Conservation (phyloP, 2,329 filamentous ascomycete genomes). For the Tothia fuscella region DNA sequence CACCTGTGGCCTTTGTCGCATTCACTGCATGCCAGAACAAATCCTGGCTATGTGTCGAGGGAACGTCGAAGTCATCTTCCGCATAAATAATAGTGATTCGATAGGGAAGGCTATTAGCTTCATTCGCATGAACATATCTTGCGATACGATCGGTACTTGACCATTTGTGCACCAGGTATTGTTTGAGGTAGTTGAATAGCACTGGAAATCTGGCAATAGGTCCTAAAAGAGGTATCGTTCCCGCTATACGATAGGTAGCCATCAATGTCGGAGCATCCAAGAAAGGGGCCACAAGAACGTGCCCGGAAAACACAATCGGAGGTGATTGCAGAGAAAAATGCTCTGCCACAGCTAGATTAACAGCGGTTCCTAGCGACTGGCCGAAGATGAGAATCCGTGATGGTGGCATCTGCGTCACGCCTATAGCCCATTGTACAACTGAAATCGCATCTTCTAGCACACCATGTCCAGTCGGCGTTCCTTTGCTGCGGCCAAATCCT, state of each 20-base stretch:
- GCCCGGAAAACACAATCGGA: conserved; percentile 52
- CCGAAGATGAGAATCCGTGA: conserved; percentile 69
- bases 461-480: conserved; percentile 67
- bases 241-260: conserved; percentile 65
- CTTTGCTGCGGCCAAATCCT: conserved; percentile 71
- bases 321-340: conserved; percentile 40
- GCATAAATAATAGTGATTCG: conserved; percentile 63
- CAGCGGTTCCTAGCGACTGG: conserved; percentile 80
- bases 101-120: too few species aligned
- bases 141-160: conserved; percentile 54
- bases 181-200: conserved; percentile 48
- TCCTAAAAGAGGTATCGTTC: conserved; percentile 64
- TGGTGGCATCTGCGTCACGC: conserved; percentile 52
- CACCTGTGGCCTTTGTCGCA: conserved; percentile 26
- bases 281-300: conserved; percentile 72
- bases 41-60: conserved; percentile 55
- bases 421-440: conserved; percentile 59
- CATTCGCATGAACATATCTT: conserved; percentile 32
- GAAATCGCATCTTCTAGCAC: conserved; percentile 68
- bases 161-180: conserved; percentile 68
- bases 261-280: conserved; percentile 61
- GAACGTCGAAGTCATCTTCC: conserved; percentile 72
- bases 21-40: conserved; percentile 50
- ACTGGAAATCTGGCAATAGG: conserved; percentile 58
- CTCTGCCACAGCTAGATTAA: conserved; percentile 63